A percentile compares a stretch with the other conserved stretches of the same genome.
These are phyloP conservation scores for Pichia nanzhaoensis DNA, from an alignment of 805 yeast genomes.

Conservation along the genomic window DNA sequence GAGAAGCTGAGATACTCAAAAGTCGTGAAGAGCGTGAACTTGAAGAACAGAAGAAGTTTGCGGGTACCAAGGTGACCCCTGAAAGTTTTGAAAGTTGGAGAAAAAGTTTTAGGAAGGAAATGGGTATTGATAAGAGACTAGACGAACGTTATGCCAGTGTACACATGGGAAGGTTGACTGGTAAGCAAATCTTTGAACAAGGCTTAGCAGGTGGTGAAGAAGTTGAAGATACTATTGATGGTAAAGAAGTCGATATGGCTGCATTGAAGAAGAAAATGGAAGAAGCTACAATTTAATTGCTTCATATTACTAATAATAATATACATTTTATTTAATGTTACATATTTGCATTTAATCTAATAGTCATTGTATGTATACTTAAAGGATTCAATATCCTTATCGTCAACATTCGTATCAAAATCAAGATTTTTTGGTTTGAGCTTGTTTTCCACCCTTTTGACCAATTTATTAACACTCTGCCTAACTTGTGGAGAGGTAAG, in stretches of 20 bases:
- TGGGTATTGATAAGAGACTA: conserved; percentile 59
- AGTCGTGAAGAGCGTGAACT: conserved; percentile 58
- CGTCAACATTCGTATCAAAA: neutral
- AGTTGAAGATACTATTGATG: conserved; percentile 34
- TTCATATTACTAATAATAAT: too few species aligned
- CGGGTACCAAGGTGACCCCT: conserved; percentile 81
- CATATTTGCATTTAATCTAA: too few species aligned
- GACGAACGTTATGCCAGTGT: conserved; percentile 44
- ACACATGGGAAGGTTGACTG: conserved; percentile 76
- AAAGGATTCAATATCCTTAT: conserved; percentile 1
- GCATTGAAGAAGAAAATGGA: conserved; percentile 15
- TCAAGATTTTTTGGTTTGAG: neutral
- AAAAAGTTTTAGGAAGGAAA: conserved; percentile 57
- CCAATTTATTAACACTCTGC: neutral
- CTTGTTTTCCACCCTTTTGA: neutral
- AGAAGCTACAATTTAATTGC: conserved; percentile 7
- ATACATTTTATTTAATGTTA: neutral
- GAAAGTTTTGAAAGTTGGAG: conserved; percentile 78
- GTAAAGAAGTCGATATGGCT: conserved; percentile 18
- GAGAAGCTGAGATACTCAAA: conserved; percentile 53
- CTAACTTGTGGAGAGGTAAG: neutral
- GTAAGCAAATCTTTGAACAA: conserved; percentile 81
- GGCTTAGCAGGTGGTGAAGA: conserved; percentile 76
- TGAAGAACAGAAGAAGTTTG: conserved; percentile 83
- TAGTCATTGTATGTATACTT: conserved; percentile 7